Base-by-base conservation (phyloP, 768 basidiomycete species). In the Paxillus involutus region DNA sequence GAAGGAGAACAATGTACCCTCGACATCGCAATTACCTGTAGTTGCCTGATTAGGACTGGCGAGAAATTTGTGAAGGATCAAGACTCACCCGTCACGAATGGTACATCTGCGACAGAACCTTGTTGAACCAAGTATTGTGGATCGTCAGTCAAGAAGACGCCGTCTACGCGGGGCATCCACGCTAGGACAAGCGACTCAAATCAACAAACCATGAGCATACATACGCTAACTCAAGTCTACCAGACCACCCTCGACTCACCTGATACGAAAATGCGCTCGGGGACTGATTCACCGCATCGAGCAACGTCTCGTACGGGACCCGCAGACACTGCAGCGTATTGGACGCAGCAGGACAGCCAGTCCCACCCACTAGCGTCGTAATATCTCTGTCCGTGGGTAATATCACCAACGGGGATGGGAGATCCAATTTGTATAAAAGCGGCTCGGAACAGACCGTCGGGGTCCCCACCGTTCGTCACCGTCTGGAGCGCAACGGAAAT, bases 1-100 rank as follows among this genome's bases (percentile, higher is more conserved):
- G 8, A 79, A 57, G 3, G 79, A 71, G 59, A 81, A 81, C 0
- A 78, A 26, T 0, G 76, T 75, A 52, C 75, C 76, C 54, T 77
- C 75, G 35, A 78, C 77, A 45, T 77, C 74, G 30, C 67, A 69
- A 45, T 72, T 63, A 1, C 77, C 76, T n/a, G 26, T 61, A 30
- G 13, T 17, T 30, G 30, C 14, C 32, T 8, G 24, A 12, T 49
- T n/a, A 43, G 26, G 26, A 24, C 29, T 35, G 9, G n/a, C 8
- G 2, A n/a, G 32, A 21, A 30, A n/a, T 19, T 33, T 9, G 6
- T 14, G 24, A 35, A 19, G 24, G 30, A 46, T 8, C 24, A 19
- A 9, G 2, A 3, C 41, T 61, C 63, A 59, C 42, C 46, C 4
- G 13, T 50, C 66, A n/a, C n/a, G n/a, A n/a, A n/a, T n/a, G n/a